phyloP scores from a whole-genome alignment of 306 rosid genomes.

The Hylodesmum podocarpum region DNA sequence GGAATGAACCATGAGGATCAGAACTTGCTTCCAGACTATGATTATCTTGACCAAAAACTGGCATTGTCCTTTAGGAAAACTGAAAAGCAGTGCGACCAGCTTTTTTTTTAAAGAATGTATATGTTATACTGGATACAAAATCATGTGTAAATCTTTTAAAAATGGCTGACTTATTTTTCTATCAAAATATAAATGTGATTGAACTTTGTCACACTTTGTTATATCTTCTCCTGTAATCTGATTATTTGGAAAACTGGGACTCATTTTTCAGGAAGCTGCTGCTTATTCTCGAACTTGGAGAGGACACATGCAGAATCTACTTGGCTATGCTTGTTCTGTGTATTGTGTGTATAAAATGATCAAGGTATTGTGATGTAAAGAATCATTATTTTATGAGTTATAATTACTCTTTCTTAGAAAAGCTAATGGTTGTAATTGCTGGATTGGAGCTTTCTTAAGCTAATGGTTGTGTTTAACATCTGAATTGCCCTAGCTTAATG shows the following conservation, averaged over 20 bases:
- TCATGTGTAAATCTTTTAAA: background rate
- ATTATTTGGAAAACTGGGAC: constrained; percentile 27
- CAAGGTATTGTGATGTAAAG: constrained; percentile 55
- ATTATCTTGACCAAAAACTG: background rate
- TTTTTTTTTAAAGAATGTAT: background rate
- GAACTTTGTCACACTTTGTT: background rate
- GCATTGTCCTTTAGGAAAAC: constrained; percentile 19
- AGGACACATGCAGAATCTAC: constrained; percentile 97
- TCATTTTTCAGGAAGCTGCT: constrained; percentile 87
- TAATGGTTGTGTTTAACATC: background rate
- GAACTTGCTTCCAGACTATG: background rate
- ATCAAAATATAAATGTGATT: background rate
- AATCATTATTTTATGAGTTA: constrained; percentile 14
- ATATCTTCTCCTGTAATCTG: constrained; percentile 7
- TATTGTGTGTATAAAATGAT: constrained; percentile 98
- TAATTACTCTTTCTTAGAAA: background rate
- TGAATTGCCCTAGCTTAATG: background rate
- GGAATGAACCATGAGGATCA: background rate
- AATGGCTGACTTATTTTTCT: background rate
- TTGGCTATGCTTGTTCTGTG: constrained; percentile 95
- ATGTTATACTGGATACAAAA: background rate
- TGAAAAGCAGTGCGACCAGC: background rate
- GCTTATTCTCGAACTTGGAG: constrained; percentile 97
- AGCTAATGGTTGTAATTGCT: constrained; percentile 7
- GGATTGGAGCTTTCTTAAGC: constrained; percentile 15